Evolutionary conservation across 2,329 filamentous ascomycete species (phyloP).

Genomic region (Neonectria neomacrospora): DNA sequence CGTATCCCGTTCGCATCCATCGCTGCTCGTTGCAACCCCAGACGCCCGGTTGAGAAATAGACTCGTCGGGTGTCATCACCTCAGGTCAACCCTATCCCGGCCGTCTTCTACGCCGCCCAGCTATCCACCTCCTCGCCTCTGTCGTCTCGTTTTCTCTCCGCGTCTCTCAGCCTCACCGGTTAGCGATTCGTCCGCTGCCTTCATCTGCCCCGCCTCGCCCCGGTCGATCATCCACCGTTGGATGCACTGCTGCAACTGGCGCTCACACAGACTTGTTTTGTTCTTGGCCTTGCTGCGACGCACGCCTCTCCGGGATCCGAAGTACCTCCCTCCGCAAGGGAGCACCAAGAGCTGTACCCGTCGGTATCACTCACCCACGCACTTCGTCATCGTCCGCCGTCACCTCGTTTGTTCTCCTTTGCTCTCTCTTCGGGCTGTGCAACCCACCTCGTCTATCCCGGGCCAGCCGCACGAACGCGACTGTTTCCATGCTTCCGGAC

Average conservation of each 20-base stretch:
- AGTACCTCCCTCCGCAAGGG: slow-evolving; percentile 9
- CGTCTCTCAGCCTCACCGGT: slow-evolving; percentile 22
- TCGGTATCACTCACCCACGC: slow-evolving; percentile 1
- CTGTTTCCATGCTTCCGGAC: slow-evolving; percentile 42
- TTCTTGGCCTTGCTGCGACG: neutral
- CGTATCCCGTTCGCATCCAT: slow-evolving; percentile 31
- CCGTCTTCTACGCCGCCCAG: neutral
- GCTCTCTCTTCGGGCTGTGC: slow-evolving; percentile 27
- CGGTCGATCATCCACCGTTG: slow-evolving; percentile 9
- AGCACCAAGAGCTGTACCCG: slow-evolving; percentile 8
- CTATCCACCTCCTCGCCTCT: slow-evolving; percentile 1
- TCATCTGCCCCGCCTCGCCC: slow-evolving; percentile 16
- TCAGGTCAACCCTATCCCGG: neutral
- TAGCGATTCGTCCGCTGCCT: neutral
- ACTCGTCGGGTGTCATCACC: slow-evolving; percentile 3
- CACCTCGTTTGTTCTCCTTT: slow-evolving; percentile 25
- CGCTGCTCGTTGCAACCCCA: slow-evolving; percentile 14
- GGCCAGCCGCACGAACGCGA: slow-evolving; percentile 34
- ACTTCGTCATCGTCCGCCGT: slow-evolving; percentile 24
- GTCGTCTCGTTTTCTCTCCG: neutral
- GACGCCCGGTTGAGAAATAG: slow-evolving; percentile 1
- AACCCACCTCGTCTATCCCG: slow-evolving; percentile 27
- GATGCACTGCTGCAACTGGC: slow-evolving; percentile 2
- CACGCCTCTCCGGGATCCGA: neutral
- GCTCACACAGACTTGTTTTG: slow-evolving; percentile 10